Conservation (phyloP, 2,329 filamentous ascomycete genomes). For the Xylaria sp. region DNA sequence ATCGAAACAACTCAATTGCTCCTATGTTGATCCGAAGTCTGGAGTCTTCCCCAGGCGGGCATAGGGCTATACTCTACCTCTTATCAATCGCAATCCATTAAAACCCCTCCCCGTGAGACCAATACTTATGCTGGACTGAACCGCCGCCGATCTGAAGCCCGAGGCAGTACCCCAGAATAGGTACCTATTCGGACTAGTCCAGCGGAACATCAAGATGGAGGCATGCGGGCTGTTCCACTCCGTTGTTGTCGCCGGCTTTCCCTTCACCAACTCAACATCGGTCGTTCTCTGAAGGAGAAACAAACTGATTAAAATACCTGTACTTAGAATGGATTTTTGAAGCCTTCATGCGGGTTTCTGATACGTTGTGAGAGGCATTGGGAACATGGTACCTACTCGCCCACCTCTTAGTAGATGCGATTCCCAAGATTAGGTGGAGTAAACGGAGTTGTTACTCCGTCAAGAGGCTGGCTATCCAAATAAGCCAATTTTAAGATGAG, state of each 20-base stretch:
- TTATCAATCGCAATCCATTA: background rate
- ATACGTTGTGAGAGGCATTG: no score
- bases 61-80: background rate
- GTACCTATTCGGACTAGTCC: slow-evolving; percentile 2
- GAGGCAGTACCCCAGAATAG: background rate
- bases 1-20: background rate
- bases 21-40: background rate
- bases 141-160: background rate
- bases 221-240: background rate
- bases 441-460: no score
- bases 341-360: background rate
- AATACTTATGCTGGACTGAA: background rate
- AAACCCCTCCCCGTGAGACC: background rate
- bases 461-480: no score
- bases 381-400: no score
- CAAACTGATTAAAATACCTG: background rate
- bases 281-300: background rate
- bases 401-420: no score
- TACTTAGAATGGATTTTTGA: background rate
- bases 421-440: no score
- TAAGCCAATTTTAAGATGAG: no score
- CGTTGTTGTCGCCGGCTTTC: background rate
- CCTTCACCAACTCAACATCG: background rate
- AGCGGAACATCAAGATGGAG: background rate
- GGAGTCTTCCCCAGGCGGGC: background rate